Percentiles rank a stretch among this genome's conserved stretches.
phyloP scores from a whole-genome alignment of 2,329 filamentous ascomycete genomes.

The Pezicula radicicola region DNA sequence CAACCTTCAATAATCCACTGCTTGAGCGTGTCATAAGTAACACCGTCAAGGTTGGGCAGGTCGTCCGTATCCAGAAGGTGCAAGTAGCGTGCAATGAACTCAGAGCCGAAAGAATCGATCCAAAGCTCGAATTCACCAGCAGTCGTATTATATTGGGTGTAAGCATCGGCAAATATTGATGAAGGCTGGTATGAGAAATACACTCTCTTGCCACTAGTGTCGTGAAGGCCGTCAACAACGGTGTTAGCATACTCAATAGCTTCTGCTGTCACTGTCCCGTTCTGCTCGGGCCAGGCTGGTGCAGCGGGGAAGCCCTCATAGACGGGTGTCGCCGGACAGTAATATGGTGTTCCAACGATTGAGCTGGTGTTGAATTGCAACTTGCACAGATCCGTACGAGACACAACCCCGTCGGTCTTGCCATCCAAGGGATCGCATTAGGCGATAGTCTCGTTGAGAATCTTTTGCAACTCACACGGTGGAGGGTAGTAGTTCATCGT shows the following conservation, averaged over 20 bases:
- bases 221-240: conserved; percentile 30
- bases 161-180: conserved; percentile 23
- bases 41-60: conserved; percentile 26
- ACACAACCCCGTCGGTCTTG: conserved; percentile 47
- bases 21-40: conserved; percentile 50
- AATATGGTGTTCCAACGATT: conserved; percentile 41
- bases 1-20: conserved; percentile 48
- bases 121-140: conserved; percentile 29
- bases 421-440: conserved; percentile 53
- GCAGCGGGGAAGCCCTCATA: not conserved
- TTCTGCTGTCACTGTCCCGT: conserved; percentile 25
- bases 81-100: conserved; percentile 28
- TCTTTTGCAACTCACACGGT: conserved; percentile 42
- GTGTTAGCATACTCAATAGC: conserved; percentile 30
- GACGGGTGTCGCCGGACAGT: conserved; percentile 30
- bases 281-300: conserved; percentile 1
- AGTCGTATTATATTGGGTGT: conserved; percentile 28
- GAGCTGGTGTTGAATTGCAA: conserved; percentile 40
- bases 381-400: conserved; percentile 42
- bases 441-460: conserved; percentile 49
- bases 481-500: conserved; percentile 37
- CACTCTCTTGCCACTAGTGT: conserved; percentile 29
- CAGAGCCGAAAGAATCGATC: conserved; percentile 29
- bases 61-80: conserved; percentile 38
- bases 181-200: conserved; percentile 33